Conservation (phyloP, 306 rosid species). For the Castanea mollissima region DNA sequence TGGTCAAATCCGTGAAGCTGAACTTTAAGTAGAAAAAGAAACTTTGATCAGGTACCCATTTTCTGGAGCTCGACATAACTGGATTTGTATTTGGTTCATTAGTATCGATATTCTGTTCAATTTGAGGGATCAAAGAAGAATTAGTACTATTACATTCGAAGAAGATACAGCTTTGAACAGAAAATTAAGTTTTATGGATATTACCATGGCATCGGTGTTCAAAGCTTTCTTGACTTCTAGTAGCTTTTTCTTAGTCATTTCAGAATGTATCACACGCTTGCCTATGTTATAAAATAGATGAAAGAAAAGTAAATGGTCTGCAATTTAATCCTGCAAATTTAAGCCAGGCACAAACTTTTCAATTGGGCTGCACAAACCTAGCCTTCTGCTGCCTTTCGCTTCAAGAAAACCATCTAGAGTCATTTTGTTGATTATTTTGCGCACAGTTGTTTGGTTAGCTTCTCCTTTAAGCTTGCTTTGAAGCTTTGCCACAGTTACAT, state of each 20-base stretch:
- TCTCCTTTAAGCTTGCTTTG: constrained; percentile 76
- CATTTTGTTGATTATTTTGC: constrained; percentile 75
- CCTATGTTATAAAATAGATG: constrained; percentile 41
- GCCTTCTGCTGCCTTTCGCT: constrained; percentile 68
- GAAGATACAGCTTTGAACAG: constrained; percentile 8
- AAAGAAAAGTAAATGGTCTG: neutral
- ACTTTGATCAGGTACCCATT: constrained; percentile 39
- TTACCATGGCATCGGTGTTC: constrained; percentile 63
- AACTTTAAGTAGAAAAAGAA: neutral
- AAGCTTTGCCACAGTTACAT: constrained; percentile 71
- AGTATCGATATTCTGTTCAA: constrained; percentile 61
- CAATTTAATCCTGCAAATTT: neutral
- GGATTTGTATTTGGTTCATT: constrained; percentile 46
- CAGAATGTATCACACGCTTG: constrained; percentile 82
- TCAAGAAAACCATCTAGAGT: constrained; percentile 76
- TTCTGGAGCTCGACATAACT: constrained; percentile 17
- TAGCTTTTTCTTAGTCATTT: constrained; percentile 58
- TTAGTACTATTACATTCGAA: neutral
- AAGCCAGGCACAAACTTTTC: neutral
- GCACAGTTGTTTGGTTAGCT: constrained; percentile 52
- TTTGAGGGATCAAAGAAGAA: neutral
- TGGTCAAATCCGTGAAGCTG: neutral
- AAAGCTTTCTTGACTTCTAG: constrained; percentile 69
- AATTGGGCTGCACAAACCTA: constrained; percentile 44
- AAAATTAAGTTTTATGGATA: neutral